Evolutionary conservation across 140 eudicot genomes (phyloP).

Genomic region (Cichorium intybus): DNA sequence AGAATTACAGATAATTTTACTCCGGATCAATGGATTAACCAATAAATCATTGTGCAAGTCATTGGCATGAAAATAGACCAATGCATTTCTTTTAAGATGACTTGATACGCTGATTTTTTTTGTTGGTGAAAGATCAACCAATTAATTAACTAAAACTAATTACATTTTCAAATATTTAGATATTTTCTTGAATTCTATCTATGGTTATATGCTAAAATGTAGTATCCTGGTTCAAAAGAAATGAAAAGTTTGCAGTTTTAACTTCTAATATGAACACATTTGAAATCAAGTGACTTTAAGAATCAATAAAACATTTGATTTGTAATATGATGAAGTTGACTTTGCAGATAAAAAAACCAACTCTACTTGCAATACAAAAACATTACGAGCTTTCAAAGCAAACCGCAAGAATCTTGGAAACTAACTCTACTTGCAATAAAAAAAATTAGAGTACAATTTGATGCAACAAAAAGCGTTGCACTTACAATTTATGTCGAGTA

Average conservation of each 20-base stretch:
- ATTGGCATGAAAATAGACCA: no score
- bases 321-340: background rate
- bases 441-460: background rate
- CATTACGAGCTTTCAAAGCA: background rate
- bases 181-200: background rate
- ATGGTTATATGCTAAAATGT: background rate
- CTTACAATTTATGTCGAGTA: no score
- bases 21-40: no score
- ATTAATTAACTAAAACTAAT: no score
- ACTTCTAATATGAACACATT: background rate
- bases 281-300: background rate
- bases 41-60: no score
- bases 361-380: background rate
- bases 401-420: background rate
- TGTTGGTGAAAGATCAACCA: no score
- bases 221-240: background rate
- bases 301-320: background rate
- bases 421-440: background rate
- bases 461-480: background rate
- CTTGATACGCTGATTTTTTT: no score
- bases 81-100: no score
- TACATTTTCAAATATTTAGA: background rate
- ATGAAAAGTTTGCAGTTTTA: background rate
- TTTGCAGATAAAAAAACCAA: background rate
- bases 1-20: no score